Percentiles rank a stretch among this genome's conserved stretches.
phyloP scores from a whole-genome alignment of 23 red algal genomes.

The Gracilaria gracilis region DNA sequence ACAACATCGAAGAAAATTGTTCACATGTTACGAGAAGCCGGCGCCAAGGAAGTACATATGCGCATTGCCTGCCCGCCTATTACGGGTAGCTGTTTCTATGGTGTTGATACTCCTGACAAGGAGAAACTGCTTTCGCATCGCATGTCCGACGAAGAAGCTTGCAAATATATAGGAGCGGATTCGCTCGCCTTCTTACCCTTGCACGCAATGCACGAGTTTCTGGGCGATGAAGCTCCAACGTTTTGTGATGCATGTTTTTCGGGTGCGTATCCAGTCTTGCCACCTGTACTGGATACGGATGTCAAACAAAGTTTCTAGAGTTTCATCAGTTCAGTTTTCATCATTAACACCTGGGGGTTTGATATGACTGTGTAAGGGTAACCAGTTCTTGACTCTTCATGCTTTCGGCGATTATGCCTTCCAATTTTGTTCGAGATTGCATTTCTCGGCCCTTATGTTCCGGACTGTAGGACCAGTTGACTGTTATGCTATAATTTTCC shows the following conservation, averaged over 20 bases:
- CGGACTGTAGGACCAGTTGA: background rate
- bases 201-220: slow-evolving; percentile 74
- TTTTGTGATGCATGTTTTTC: slow-evolving; percentile 97
- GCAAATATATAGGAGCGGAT: slow-evolving; percentile 94
- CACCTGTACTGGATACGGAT: slow-evolving; percentile 7
- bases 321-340: background rate
- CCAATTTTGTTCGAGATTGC: background rate
- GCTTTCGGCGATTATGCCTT: background rate
- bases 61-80: slow-evolving; percentile 98
- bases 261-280: slow-evolving; percentile 89
- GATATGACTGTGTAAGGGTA: background rate
- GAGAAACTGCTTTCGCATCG: slow-evolving; percentile 85
- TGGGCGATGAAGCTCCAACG: slow-evolving; percentile 84
- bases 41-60: slow-evolving; percentile 92
- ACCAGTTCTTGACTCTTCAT: background rate
- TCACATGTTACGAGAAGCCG: slow-evolving; percentile 89
- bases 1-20: slow-evolving; percentile 97
- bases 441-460: background rate
- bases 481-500: background rate
- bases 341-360: background rate
- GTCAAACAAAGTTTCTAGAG: slow-evolving; percentile 9
- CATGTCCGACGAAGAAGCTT: slow-evolving; percentile 75
- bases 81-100: slow-evolving; percentile 94
- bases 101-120: slow-evolving; percentile 95
- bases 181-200: slow-evolving; percentile 85